Conservation (phyloP, 306 rosid genomes). For the Parietaria judaica region DNA sequence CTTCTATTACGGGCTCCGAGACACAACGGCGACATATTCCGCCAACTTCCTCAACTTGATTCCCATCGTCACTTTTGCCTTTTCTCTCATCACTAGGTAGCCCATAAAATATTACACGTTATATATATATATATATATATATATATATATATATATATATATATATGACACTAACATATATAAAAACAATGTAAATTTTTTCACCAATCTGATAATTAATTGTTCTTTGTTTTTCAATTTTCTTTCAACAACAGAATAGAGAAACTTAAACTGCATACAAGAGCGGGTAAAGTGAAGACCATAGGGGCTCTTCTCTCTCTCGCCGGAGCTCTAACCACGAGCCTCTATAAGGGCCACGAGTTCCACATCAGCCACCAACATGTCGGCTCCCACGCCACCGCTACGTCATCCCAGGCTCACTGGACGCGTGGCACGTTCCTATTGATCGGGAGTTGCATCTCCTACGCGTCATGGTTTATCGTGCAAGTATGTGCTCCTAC, state of each 20-base stretch:
- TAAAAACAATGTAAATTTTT: too few relatives aligned
- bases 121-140: too few relatives aligned
- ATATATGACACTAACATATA: background rate
- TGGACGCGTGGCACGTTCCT: constrained; percentile 47
- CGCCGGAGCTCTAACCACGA: constrained; percentile 40
- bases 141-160: too few relatives aligned
- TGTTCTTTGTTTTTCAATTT: background rate
- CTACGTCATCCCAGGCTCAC: constrained; percentile 16
- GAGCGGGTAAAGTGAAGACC: constrained; percentile 35
- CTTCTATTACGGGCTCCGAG: constrained; percentile 53
- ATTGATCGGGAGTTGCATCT: constrained; percentile 42
- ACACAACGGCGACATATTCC: constrained; percentile 61
- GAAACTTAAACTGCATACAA: constrained; percentile 18
- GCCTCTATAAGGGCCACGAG: constrained; percentile 44
- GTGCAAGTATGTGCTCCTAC: constrained; percentile 32
- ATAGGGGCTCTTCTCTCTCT: constrained; percentile 46
- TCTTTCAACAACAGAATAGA: constrained; percentile 29
- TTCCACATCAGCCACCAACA: constrained; percentile 29
- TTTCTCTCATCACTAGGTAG: constrained; percentile 37
- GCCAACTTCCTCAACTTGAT: constrained; percentile 50
- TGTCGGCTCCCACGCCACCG: background rate
- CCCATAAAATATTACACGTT: too few relatives aligned
- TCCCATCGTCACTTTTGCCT: constrained; percentile 46
- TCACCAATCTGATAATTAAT: background rate
- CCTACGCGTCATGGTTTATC: constrained; percentile 44